A percentile compares a stretch with the other conserved stretches of the same genome.
Evolutionary conservation across 257 asterid genomes (phyloP).

Genomic region (Jasminum sambac): DNA sequence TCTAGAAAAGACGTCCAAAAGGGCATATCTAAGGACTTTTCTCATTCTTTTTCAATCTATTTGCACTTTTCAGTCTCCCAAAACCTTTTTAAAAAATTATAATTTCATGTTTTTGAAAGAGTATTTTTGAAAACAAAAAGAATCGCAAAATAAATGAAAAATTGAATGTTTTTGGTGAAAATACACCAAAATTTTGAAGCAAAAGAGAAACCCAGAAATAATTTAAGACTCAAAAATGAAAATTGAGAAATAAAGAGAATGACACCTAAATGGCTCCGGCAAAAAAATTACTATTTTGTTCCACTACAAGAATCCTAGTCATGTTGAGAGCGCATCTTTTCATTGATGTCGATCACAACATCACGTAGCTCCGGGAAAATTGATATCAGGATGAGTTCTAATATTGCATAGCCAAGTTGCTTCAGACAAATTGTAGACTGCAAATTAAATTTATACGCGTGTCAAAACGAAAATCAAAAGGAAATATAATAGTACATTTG

Average conservation of each 20-base stretch:
- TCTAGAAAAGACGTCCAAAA: not conserved
- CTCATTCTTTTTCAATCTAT: too few relatives aligned
- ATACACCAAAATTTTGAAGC: too few relatives aligned
- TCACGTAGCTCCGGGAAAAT: constrained; percentile 77
- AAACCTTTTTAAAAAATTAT: too few relatives aligned
- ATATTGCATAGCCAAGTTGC: constrained; percentile 88
- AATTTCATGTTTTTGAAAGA: too few relatives aligned
- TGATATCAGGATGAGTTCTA: constrained; percentile 71
- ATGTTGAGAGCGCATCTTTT: constrained; percentile 46
- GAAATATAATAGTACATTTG: not conserved
- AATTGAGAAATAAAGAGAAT: too few relatives aligned
- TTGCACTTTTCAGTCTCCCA: too few relatives aligned
- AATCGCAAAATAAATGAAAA: too few relatives aligned
- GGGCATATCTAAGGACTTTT: not conserved
- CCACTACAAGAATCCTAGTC: constrained; percentile 24
- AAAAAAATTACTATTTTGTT: not conserved
- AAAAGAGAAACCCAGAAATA: too few relatives aligned
- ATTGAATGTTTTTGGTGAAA: too few relatives aligned
- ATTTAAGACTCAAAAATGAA: too few relatives aligned
- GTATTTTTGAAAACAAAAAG: too few relatives aligned
- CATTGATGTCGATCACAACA: constrained; percentile 59
- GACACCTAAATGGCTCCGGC: not conserved
- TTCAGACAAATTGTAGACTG: constrained; percentile 91
- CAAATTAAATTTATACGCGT: constrained; percentile 6
- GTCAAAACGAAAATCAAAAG: not conserved